Evolutionary conservation across 2,329 filamentous ascomycete genomes (phyloP).

Genomic region (Arthrobotrys musiformis): DNA sequence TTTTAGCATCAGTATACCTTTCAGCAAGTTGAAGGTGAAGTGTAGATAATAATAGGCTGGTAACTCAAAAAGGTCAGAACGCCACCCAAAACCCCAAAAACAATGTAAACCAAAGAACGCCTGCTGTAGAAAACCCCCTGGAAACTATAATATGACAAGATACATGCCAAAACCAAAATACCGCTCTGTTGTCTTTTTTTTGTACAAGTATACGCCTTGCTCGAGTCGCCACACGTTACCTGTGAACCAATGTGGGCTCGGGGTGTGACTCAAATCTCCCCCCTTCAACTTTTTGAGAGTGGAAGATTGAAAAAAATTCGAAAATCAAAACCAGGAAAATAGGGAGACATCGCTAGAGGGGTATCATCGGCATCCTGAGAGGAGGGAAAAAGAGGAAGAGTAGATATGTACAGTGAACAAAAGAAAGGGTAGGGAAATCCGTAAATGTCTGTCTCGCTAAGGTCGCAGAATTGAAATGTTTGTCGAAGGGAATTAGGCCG

Average conservation of each 20-base stretch:
- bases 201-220: constrained; percentile 35
- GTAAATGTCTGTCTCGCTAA: constrained; percentile 20
- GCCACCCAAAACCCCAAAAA: constrained; percentile 29
- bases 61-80: constrained; percentile 17
- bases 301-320: neutral
- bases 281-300: constrained; percentile 14
- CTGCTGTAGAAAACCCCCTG: constrained; percentile 1
- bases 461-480: neutral
- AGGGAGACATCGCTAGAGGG: constrained; percentile 30
- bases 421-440: neutral
- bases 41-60: constrained; percentile 7
- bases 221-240: constrained; percentile 40
- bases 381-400: constrained; percentile 3
- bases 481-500: neutral
- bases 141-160: constrained; percentile 16
- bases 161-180: constrained; percentile 22
- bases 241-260: constrained; percentile 47
- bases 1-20: neutral
- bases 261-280: constrained; percentile 12
- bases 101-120: constrained; percentile 29
- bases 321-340: neutral
- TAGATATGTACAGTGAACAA: constrained; percentile 42
- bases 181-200: constrained; percentile 12
- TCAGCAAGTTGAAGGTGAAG: neutral
- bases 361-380: constrained; percentile 46